A percentile compares a stretch with the other conserved stretches of the same genome.
These are phyloP conservation scores for Cladosporium halotolerans DNA, from an alignment of 2,329 filamentous ascomycete species.

Conservation along the genomic window DNA sequence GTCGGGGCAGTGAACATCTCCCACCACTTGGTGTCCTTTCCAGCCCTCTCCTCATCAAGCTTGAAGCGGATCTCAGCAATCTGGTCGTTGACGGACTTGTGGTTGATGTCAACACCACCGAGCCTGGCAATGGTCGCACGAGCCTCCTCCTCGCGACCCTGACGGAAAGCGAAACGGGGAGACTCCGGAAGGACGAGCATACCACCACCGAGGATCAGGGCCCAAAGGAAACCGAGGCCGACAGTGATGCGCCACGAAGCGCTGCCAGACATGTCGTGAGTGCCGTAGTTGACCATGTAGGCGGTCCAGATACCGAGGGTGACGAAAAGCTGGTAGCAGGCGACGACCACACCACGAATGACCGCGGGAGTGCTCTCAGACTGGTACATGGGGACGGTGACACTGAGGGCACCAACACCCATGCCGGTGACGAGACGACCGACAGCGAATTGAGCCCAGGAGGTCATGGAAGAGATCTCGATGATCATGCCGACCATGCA, in stretches of 20 bases:
- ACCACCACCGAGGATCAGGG: slow-evolving; percentile 27
- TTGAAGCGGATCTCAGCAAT: slow-evolving; percentile 28
- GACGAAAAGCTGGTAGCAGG: slow-evolving; percentile 44
- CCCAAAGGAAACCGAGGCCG: slow-evolving; percentile 40
- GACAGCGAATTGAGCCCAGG: slow-evolving; percentile 25
- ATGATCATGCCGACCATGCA: slow-evolving; percentile 37
- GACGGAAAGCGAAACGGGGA: slow-evolving; percentile 30
- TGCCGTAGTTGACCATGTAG: slow-evolving; percentile 43
- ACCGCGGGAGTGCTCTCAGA: slow-evolving; percentile 40
- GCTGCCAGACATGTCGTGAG: slow-evolving; percentile 15
- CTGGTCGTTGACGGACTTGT: slow-evolving; percentile 35
- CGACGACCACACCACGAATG: slow-evolving; percentile 40
- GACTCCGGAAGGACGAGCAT: slow-evolving; percentile 39
- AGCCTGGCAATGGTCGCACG: slow-evolving; percentile 24
- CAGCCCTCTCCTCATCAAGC: slow-evolving; percentile 26
- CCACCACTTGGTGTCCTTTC: slow-evolving; percentile 20
- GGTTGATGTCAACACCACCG: slow-evolving; percentile 37
- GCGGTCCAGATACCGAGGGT: slow-evolving; percentile 42
- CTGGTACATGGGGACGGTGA: slow-evolving; percentile 19
- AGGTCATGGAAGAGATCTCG: slow-evolving; percentile 33
- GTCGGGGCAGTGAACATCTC: slow-evolving; percentile 26
- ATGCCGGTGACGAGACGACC: slow-evolving; percentile 40
- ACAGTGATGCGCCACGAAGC: slow-evolving; percentile 42
- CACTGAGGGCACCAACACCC: slow-evolving; percentile 37
- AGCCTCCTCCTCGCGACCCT: slow-evolving; percentile 36